phyloP scores from a whole-genome alignment of 805 yeast species.

The Saturnispora besseyi region DNA sequence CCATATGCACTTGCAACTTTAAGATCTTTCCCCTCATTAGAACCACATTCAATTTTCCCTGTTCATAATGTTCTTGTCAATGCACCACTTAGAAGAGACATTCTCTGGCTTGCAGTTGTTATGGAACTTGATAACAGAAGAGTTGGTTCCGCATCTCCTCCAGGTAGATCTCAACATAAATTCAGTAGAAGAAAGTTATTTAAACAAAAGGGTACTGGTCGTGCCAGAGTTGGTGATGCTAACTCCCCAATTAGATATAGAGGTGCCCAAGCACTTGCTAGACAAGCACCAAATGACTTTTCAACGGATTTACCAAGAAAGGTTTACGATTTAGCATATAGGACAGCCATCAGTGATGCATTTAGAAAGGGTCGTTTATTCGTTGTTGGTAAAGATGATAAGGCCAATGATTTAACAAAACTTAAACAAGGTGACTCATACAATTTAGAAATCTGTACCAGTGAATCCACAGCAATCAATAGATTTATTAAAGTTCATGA shows the following conservation, averaged over 20 bases:
- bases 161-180: conserved; percentile 79
- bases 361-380: conserved; percentile 67
- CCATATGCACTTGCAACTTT: conserved; percentile 66
- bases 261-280: conserved; percentile 85
- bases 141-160: conserved; percentile 82
- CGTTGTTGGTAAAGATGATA: conserved; percentile 49
- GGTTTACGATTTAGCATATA: conserved; percentile 66
- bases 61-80: conserved; percentile 64
- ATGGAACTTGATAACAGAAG: conserved; percentile 84
- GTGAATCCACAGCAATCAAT: conserved; percentile 24
- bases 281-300: conserved; percentile 85
- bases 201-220: conserved; percentile 91
- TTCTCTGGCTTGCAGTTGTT: conserved; percentile 89
- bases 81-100: conserved; percentile 77
- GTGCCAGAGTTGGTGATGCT: conserved; percentile 93
- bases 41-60: conserved; percentile 72
- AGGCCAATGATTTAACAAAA: conserved; percentile 7
- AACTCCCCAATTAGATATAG: conserved; percentile 87
- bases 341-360: conserved; percentile 73
- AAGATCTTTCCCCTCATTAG: conserved; percentile 82
- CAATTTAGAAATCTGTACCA: conserved; percentile 22
- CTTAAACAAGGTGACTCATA: conserved; percentile 22
- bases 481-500: conserved; percentile 39
- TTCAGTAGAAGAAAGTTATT: conserved; percentile 74
- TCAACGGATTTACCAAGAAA: conserved; percentile 67